Evolutionary conservation across 2,329 filamentous ascomycete species (phyloP).

Genomic region (Catunica adiposa): DNA sequence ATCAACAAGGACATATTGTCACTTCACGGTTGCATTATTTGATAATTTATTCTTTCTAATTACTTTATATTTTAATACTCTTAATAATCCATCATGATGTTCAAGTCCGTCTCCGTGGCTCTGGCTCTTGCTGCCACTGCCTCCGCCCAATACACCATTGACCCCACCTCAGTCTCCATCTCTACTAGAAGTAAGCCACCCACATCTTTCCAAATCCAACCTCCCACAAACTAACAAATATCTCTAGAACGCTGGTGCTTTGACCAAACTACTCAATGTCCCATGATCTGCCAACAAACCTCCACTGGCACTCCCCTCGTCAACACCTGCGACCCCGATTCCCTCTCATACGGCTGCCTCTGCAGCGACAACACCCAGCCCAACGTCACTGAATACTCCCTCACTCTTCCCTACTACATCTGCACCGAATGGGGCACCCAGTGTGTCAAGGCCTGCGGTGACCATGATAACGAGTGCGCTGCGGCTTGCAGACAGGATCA

Average conservation of each 20-base stretch:
- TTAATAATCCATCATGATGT: neutral
- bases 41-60: neutral
- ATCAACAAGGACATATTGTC: too few relatives aligned
- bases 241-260: conserved; percentile 46
- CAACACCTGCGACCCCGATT: conserved; percentile 50
- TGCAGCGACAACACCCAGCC: conserved; percentile 50
- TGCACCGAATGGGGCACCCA: conserved; percentile 57
- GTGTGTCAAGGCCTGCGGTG: conserved; percentile 43
- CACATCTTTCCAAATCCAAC: neutral
- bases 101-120: conserved; percentile 26
- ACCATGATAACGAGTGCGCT: conserved; percentile 39
- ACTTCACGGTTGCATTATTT: neutral
- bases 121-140: conserved; percentile 35
- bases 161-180: conserved; percentile 42
- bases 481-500: conserved; percentile 45
- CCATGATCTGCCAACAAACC: conserved; percentile 52
- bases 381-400: conserved; percentile 60
- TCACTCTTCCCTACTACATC: conserved; percentile 62
- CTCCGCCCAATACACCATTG: conserved; percentile 42
- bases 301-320: conserved; percentile 32
- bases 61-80: neutral
- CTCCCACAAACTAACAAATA: neutral
- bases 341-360: conserved; percentile 53
- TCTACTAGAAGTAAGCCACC: conserved; percentile 32
- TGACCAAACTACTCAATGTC: conserved; percentile 47